Evolutionary conservation across 192 early-diverging fungal genomes (phyloP), one percentile per base, ranked within the genome.

Genomic region (Entomortierella chlamydospora): DNA sequence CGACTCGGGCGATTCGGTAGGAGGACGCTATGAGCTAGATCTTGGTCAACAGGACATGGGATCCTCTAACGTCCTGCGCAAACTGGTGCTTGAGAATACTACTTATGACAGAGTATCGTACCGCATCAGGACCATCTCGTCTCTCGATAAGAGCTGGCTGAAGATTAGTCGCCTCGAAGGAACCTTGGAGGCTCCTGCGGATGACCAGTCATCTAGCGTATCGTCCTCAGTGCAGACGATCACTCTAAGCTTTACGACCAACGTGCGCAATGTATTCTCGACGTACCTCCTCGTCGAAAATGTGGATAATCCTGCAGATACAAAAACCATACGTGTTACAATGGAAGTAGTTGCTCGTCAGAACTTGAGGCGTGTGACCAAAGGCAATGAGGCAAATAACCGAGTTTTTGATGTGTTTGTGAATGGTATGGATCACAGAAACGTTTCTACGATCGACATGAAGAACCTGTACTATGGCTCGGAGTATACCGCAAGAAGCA

Each of bases 11-110:
- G 77, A 68, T 7, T 84, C 90, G 12, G 39, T 87, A 8, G 88
- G 88, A 51, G 91, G 90, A 28, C 82, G 93, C 22, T 95, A 87
- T 71, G 92, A 92, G 39, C 82, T 95, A 9, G 89, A 94, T 83
- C 80, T 94, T 29, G 93, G 93, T n/a, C 93, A 93, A 63, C 91
- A 91, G 59, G 93, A 95, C 71, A 73, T 90, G 54, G 88, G 88
- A 1, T 68, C 83, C 2, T 60, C 72, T 2, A 82, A 84, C 33
- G 78, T 90, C 15, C 71, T 84, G 1, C 92, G 90, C 64, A 93
- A 93, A 56, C 60, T 95, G 25, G 74, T 83, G 0, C 33, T 95
- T 6, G 93, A 95, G 65, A 89, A 88, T 62, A 50, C 78, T 1
- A 67, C 80, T 3, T 72, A 63, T 47, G 87, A 90, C 30, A 57